Base-by-base conservation (phyloP, 2,329 filamentous ascomycete species). In the Xylariaceae sp. region DNA sequence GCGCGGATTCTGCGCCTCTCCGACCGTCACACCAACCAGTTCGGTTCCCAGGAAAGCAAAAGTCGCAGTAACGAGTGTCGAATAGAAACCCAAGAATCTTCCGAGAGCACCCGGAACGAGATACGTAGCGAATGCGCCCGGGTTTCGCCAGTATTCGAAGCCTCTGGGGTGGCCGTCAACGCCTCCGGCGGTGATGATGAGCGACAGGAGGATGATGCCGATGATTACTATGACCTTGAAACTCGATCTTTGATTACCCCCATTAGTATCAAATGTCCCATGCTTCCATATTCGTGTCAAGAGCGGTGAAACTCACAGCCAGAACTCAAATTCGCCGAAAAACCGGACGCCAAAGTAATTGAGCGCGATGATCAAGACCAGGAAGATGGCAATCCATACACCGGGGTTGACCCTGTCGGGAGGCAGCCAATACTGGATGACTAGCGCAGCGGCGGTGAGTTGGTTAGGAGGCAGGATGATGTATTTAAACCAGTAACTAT, bases 401-500 rank as follows among this genome's bases (percentile, higher is more conserved):
- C 84, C 86, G 0, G 85, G 81, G 54, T 90, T 89, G 40, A 90
- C 70, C 31, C 64, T 67, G 0, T 83, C 73, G 18, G 75, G 65
- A 1, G 69, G 59, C 9, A 86, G 65, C 87, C 88, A 94, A 54
- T 80, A 88, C 50, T 83, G 78, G 41, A 94, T 83, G 41, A 90
- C 83, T 26, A 94, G 64, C 4, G 85, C 77, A n/a, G 75, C 78
- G 18, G 87, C 87, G 1, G 86, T 92, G 27, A 94, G 68, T 59
- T 94, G 86, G 56, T 92, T 92, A 1, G 88, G 86, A 1, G 85
- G 88, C 34, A 85, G 75, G 54, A 94, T 89, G 59, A 92, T 85
- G 60, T 92, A 92, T 77, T 89, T 74, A 64, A 81, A 74, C 74
- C 78, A 85, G 50, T 73, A 73, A 29, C 70, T 71, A 39, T 16